Evolutionary conservation across 2,329 filamentous ascomycete genomes (phyloP).

Genomic region (Alternaria conjuncta): DNA sequence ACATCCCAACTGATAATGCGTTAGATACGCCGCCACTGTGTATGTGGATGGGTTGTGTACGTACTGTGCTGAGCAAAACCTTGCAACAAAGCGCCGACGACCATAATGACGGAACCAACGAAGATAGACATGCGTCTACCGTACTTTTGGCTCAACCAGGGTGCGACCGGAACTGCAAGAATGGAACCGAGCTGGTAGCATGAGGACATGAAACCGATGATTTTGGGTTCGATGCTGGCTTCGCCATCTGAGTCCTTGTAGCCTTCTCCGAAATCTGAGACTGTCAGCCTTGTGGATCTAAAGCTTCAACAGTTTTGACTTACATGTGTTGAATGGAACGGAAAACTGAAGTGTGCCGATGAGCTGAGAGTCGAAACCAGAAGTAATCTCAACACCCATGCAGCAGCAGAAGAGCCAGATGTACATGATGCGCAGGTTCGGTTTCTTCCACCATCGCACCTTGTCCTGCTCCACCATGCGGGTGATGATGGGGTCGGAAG

Average conservation of each 20-base stretch:
- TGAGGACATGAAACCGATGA: conserved; percentile 45
- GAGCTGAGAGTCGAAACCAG: conserved; percentile 47
- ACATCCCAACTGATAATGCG: conserved; percentile 57
- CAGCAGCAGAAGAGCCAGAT: conserved; percentile 46
- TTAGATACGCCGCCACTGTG: conserved; percentile 8
- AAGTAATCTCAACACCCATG: conserved; percentile 50
- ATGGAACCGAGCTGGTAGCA: conserved; percentile 47
- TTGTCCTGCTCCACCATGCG: conserved; percentile 52
- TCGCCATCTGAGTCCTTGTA: conserved; percentile 26
- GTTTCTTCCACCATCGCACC: conserved; percentile 53
- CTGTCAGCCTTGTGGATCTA: conserved; percentile 7
- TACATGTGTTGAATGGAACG: conserved; percentile 43
- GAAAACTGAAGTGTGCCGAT: conserved; percentile 49
- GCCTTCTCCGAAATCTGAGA: conserved; percentile 39
- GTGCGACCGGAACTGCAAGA: conserved; percentile 41
- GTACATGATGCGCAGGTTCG: conserved; percentile 49
- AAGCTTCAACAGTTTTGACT: not conserved
- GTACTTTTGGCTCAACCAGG: conserved; percentile 48
- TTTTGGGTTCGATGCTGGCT: conserved; percentile 28
- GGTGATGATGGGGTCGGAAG: conserved; percentile 52
- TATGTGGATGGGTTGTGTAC: not conserved
- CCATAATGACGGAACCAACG: conserved; percentile 63
- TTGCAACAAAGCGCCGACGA: conserved; percentile 66
- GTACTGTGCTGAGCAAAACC: conserved; percentile 51
- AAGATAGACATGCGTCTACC: conserved; percentile 65